Evolutionary conservation across 164 flowering plant species (phyloP).

Genomic region (Cinnamomum chago): DNA sequence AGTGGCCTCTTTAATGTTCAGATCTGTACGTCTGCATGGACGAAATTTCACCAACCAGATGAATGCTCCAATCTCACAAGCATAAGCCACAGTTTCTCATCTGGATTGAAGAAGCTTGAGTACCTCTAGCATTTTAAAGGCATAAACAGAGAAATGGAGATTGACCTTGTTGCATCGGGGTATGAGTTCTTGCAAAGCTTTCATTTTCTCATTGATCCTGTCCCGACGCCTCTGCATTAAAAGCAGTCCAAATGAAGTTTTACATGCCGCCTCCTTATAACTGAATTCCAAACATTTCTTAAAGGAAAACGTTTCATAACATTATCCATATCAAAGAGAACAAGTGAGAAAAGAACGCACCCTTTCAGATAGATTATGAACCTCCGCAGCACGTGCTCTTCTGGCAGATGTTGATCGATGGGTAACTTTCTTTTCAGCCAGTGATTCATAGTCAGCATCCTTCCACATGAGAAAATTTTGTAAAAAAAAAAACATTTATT

Average conservation of each 20-base stretch:
- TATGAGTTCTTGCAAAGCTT: conserved; percentile 87
- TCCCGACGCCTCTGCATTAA: conserved; percentile 82
- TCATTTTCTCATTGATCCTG: conserved; percentile 96
- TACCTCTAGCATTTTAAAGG: too few species aligned
- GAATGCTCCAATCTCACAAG: too few species aligned
- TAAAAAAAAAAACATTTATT: too few species aligned
- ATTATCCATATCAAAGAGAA: too few species aligned
- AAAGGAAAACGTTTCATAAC: too few species aligned
- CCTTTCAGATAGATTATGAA: conserved; percentile 93
- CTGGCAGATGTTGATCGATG: conserved; percentile 59
- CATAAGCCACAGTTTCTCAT: too few species aligned
- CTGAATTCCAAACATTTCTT: background rate
- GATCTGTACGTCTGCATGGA: too few species aligned
- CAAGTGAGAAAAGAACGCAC: conserved; percentile 34
- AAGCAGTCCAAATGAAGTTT: background rate
- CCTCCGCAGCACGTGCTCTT: conserved; percentile 91
- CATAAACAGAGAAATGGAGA: too few species aligned
- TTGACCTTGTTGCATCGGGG: conserved; percentile 90
- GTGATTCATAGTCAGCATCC: conserved; percentile 63
- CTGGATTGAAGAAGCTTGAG: too few species aligned
- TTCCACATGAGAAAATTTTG: conserved; percentile 13
- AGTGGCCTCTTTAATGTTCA: too few species aligned
- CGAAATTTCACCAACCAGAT: too few species aligned
- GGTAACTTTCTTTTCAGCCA: conserved; percentile 47
- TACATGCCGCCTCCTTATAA: background rate